Conservation (phyloP, 352 stramenopile species). For the Globisporangium paroecandrum region DNA sequence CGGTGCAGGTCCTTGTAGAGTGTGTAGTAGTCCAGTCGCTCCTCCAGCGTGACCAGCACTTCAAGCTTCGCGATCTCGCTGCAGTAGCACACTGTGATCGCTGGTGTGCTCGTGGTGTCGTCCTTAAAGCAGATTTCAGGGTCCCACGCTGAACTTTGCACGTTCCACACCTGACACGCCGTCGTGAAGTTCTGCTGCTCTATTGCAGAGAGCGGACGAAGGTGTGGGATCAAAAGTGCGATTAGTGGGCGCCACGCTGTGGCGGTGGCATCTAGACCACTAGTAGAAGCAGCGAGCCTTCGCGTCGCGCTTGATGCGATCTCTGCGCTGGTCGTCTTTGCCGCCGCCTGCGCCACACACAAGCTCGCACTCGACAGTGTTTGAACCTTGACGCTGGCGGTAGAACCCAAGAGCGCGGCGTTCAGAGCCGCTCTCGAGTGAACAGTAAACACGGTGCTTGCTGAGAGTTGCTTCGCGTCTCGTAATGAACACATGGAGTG, state of each 20-base stretch:
- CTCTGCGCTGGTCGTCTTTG: slow-evolving; percentile 10
- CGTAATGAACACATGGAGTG: slow-evolving; percentile 47
- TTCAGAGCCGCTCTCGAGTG: slow-evolving; percentile 37
- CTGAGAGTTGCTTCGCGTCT: slow-evolving; percentile 37
- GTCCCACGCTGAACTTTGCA: slow-evolving; percentile 30
- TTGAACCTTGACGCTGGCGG: slow-evolving; percentile 24
- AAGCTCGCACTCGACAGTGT: slow-evolving; percentile 30
- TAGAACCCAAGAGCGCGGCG: slow-evolving; percentile 12
- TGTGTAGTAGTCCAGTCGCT: slow-evolving; percentile 63
- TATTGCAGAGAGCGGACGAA: slow-evolving; percentile 32
- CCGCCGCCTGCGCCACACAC: slow-evolving; percentile 33
- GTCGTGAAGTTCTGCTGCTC: slow-evolving; percentile 66
- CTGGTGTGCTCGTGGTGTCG: slow-evolving; percentile 29
- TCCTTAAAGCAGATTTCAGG: slow-evolving; percentile 64
- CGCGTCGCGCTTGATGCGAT: slow-evolving; percentile 7
- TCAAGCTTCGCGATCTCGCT: slow-evolving; percentile 38
- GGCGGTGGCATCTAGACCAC: background rate
- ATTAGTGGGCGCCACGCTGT: slow-evolving; percentile 39
- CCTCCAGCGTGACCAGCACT: slow-evolving; percentile 58
- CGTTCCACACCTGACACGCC: slow-evolving; percentile 51
- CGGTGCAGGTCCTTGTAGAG: slow-evolving; percentile 54
- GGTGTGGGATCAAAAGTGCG: slow-evolving; percentile 47
- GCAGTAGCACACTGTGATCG: slow-evolving; percentile 59
- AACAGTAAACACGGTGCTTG: slow-evolving; percentile 39
- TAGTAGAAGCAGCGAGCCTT: background rate